Evolutionary conservation across 345 rosid species (phyloP).

Genomic region (Eutrema yunnanense): DNA sequence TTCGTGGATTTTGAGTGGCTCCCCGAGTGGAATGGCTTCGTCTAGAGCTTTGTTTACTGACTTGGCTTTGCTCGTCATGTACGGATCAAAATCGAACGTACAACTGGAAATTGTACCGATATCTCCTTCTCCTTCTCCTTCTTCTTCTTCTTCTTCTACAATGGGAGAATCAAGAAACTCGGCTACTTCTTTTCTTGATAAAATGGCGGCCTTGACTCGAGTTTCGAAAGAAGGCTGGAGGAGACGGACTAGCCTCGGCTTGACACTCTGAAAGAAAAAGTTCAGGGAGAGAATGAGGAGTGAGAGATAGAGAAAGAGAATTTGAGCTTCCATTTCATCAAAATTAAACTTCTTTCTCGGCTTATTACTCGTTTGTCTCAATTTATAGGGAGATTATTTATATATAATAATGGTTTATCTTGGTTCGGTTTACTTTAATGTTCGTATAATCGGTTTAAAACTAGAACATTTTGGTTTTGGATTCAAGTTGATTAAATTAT

Average conservation of each 20-base stretch:
- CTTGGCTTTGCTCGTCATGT: slow-evolving; percentile 52
- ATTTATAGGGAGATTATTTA: not conserved
- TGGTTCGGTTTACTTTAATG: not conserved
- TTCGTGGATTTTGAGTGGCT: slow-evolving; percentile 46
- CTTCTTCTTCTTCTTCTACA: slow-evolving; percentile 29
- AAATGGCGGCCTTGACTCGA: slow-evolving; percentile 8
- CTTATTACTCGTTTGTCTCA: not conserved
- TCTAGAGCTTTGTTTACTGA: slow-evolving; percentile 47
- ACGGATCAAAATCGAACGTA: slow-evolving; percentile 55
- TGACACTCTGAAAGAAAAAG: slow-evolving; percentile 7
- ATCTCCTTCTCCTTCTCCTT: slow-evolving; percentile 26
- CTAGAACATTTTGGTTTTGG: not conserved
- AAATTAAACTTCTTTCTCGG: slow-evolving; percentile 1
- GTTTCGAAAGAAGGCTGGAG: slow-evolving; percentile 16
- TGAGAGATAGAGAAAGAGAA: slow-evolving; percentile 19
- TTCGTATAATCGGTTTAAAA: not conserved
- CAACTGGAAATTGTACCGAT: not conserved
- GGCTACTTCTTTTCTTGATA: slow-evolving; percentile 22
- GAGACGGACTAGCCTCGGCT: slow-evolving; percentile 15
- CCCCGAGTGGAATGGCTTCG: slow-evolving; percentile 40
- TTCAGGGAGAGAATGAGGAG: slow-evolving; percentile 18
- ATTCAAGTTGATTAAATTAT: no score
- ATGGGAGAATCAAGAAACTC: slow-evolving; percentile 20
- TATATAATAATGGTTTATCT: not conserved
- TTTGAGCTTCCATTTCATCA: slow-evolving; percentile 25